These are phyloP conservation scores for Gleditsia sinensis DNA, from an alignment of 306 rosid genomes.

Conservation along the genomic window DNA sequence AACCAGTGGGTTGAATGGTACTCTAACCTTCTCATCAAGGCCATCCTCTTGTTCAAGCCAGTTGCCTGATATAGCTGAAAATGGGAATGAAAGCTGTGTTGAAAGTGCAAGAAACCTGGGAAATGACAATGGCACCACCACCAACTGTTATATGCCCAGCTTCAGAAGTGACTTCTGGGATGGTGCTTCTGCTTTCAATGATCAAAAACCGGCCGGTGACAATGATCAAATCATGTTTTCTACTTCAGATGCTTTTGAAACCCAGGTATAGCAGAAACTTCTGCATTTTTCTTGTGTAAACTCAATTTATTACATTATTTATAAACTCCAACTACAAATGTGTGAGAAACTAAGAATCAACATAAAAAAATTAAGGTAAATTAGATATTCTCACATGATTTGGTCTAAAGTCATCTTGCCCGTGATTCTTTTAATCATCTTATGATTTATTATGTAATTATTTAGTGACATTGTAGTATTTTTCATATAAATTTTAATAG, in stretches of 20 bases:
- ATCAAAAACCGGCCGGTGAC: slow-evolving; percentile 54
- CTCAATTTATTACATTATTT: no score
- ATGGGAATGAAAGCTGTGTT: slow-evolving; percentile 45
- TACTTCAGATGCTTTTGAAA: slow-evolving; percentile 53
- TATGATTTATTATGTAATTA: no score
- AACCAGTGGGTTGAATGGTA: slow-evolving; percentile 32
- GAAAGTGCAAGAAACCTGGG: slow-evolving; percentile 36
- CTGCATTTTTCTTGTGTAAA: background rate
- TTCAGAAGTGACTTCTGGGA: slow-evolving; percentile 65
- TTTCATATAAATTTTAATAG: no score
- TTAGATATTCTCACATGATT: no score
- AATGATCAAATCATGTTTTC: slow-evolving; percentile 59
- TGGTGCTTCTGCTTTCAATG: slow-evolving; percentile 44
- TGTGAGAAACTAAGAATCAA: no score
- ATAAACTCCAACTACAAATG: no score
- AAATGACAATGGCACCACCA: slow-evolving; percentile 38
- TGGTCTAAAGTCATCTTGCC: no score
- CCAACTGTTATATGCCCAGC: slow-evolving; percentile 37
- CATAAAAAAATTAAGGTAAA: no score
- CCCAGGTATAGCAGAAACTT: slow-evolving; percentile 49
- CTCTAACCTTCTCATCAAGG: slow-evolving; percentile 49
- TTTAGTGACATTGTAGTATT: no score
- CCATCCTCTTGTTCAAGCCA: slow-evolving; percentile 44
- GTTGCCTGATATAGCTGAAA: slow-evolving; percentile 67
- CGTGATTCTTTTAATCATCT: no score